Base-by-base conservation (phyloP, 2,329 filamentous ascomycete genomes). In the Colletotrichum musae region DNA sequence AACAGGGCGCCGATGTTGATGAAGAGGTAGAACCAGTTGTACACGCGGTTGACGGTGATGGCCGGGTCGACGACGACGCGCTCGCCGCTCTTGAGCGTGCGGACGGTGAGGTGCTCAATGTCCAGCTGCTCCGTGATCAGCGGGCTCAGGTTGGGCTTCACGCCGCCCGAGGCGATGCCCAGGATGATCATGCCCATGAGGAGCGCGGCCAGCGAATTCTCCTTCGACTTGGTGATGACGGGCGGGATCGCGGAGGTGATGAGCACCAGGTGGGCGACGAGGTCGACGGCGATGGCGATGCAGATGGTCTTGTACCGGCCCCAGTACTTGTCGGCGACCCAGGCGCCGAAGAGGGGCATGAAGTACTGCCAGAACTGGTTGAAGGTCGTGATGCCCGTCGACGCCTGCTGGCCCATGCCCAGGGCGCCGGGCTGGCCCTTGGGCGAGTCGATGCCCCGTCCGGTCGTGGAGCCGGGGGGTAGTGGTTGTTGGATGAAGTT, bases 71-170 rank as follows among this genome's bases (percentile, higher is more conserved):
- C 84, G 61, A 93, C 88, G 48, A 92, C 89, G 12, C 87, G 86
- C 76, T 92, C 88, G 26, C 91, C 90, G 1, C 81, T 84, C 36
- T 77, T 76, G 3, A 87, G 79, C 3, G 84, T 88, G 69, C 84
- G 81, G 61, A 92, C 83, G 43, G 83, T 82, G 63, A 88, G 81
- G 68, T 83, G 85, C n/a, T 87, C 85, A 26, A 88, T 83, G 12
- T 82, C 83, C 68, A 90, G 86, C 77, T 93, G 90, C 74, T 93
- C 91, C 21, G 89, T 89, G 70, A 93, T 89, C 26, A 92, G 80
- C 2, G 90, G 89, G 18, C 87, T 89, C 61, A 94, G 88, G 73
- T 94, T 94, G 50, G 91, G 81, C 82, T 94, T 94, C 84, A 94
- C 93, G 68, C 91, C 91, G 70, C 92, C 92, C 1, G 92, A 93